A percentile compares a stretch with the other conserved stretches of the same genome.
These are phyloP conservation scores for Sporothrix protearum DNA, from an alignment of 2,329 filamentous ascomycete genomes.

Conservation along the genomic window DNA sequence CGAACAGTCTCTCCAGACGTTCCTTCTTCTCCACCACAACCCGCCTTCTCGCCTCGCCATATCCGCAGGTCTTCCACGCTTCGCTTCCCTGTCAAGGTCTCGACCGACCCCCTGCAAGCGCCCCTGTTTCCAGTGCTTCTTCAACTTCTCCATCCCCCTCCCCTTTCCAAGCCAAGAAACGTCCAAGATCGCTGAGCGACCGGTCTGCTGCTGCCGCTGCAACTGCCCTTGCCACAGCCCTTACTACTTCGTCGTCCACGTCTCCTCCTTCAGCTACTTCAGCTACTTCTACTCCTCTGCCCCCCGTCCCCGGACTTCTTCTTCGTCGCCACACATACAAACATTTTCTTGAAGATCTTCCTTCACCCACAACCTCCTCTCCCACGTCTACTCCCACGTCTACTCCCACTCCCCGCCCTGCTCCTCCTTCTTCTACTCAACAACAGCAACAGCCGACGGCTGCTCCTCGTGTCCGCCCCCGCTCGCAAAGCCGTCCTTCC, in stretches of 20 bases:
- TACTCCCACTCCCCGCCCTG: neutral
- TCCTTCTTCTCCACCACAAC: conserved; percentile 3
- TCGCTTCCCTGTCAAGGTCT: conserved; percentile 28
- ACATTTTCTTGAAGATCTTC: conserved; percentile 24
- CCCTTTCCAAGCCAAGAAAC: conserved; percentile 15
- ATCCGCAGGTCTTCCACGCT: conserved; percentile 27
- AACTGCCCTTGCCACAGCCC: conserved; percentile 15
- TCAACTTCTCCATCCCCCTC: neutral
- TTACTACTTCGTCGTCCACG: neutral
- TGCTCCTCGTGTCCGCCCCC: conserved; percentile 5
- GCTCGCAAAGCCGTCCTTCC: conserved; percentile 16
- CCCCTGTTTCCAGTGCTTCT: conserved; percentile 10
- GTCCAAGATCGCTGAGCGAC: conserved; percentile 27
- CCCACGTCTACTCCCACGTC: neutral
- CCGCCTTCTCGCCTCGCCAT: conserved; percentile 22
- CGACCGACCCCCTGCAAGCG: conserved; percentile 23
- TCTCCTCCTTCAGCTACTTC: neutral
- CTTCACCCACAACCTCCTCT: conserved; percentile 18
- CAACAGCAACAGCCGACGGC: neutral
- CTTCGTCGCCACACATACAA: conserved; percentile 24
- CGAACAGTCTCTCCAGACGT: neutral
- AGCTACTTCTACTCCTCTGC: neutral
- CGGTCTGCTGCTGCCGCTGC: conserved; percentile 21
- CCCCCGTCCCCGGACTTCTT: conserved; percentile 5
- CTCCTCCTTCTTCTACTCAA: neutral